Evolutionary conservation across 2,329 filamentous ascomycete genomes (phyloP), one percentile per base, ranked within the genome.

Genomic region (Stemphylium beticola): DNA sequence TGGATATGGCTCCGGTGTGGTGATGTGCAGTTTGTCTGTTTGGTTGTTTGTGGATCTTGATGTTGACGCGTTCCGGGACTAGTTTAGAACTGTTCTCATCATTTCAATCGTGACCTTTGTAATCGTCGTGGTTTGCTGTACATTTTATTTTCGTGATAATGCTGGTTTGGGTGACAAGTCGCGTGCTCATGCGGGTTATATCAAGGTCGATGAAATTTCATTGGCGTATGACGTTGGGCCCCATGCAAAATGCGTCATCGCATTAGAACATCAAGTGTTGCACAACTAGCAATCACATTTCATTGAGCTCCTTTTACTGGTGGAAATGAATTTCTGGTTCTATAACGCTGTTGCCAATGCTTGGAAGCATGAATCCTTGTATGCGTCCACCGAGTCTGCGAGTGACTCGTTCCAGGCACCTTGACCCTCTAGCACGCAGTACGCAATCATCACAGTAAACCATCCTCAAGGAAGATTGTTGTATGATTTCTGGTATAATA

Each of bases 201-300:
- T 36, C 31, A 46, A 32, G 37, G 49, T 24, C 29, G 22, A n/a
- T 26, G 22, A 41, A 48, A 31, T 33, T 48, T 18, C 43, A 33
- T 46, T 32, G 31, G 31, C 14, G 43, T 22, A 53, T 53, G 49
- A 53, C 49, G 49, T 48, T 31, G 37, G 37, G 49, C 37, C 43
- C 37, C 43, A 47, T 48, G 49, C 38, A 48, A 48, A 39, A 34
- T 46, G 43, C 49, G 49, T 53, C 49, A 53, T 53, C 37, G 17
- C 22, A 36, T 6, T 36, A 20, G 7, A 45, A 45, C 32, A 36
- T 17, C 14, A n/a, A 7, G 29, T 17, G 20, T 36, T 45, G n/a
- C n/a, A 15, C 32, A 17, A 26, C 7, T 12, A 11, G n/a, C 8
- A 2, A 24, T 14, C 9, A 29, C n/a, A 11, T 42, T 2, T 18